These are phyloP conservation scores for Cordyceps farinosa DNA, from an alignment of 2,329 filamentous ascomycete genomes.

Conservation along the genomic window DNA sequence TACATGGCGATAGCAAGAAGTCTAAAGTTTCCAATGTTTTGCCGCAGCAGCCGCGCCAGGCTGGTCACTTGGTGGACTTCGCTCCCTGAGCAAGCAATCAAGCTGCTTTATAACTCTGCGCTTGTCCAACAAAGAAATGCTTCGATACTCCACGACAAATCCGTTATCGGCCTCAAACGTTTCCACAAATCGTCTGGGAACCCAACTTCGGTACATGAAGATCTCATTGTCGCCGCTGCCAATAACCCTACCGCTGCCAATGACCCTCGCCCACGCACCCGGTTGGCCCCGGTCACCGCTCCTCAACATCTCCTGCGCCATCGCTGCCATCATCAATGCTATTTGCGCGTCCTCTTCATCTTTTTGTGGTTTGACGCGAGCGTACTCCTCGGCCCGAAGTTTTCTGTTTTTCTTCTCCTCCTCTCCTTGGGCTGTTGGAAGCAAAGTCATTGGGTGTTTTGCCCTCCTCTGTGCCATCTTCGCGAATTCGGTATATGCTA, in stretches of 20 bases:
- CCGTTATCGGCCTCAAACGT: background rate
- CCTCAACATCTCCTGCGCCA: conserved; percentile 4
- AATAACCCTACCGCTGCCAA: too few relatives aligned
- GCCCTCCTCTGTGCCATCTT: background rate
- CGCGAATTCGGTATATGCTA: background rate
- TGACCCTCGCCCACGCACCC: background rate
- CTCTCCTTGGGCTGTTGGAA: background rate
- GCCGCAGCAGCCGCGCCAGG: background rate
- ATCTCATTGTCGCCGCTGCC: background rate
- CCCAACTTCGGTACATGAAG: background rate
- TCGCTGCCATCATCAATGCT: conserved; percentile 2
- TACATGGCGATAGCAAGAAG: background rate
- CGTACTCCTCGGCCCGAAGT: background rate
- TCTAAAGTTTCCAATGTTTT: background rate
- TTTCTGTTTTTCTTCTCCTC: background rate
- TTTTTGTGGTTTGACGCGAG: background rate
- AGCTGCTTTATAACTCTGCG: background rate
- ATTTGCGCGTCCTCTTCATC: conserved; percentile 1
- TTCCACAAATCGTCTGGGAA: background rate
- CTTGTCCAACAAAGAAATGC: background rate
- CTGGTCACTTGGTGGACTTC: background rate
- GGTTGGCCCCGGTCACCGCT: background rate
- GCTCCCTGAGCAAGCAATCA: background rate
- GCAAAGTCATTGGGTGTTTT: background rate
- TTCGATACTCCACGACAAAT: background rate